These are phyloP conservation scores for Yarrowia sp. DNA, from an alignment of 805 yeast species.

Conservation along the genomic window DNA sequence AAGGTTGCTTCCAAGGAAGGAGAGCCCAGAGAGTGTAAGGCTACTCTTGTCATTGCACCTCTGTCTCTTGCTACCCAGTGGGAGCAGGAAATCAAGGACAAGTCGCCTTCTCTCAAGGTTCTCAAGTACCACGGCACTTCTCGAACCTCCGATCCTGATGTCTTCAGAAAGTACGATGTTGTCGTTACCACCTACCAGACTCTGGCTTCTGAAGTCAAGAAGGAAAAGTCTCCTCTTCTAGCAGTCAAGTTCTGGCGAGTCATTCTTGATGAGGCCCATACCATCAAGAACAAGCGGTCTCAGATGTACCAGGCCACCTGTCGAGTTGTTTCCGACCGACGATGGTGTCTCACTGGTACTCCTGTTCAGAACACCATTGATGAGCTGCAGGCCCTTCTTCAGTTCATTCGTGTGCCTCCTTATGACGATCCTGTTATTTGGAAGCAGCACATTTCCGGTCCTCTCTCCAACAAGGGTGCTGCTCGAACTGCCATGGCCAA, in stretches of 20 bases:
- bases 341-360: conserved; percentile 66
- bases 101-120: conserved; percentile 10
- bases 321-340: conserved; percentile 43
- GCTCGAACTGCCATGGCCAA: conserved; percentile 30
- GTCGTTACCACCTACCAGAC: conserved; percentile 22
- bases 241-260: conserved; percentile 41
- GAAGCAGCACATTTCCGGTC: conserved; percentile 35
- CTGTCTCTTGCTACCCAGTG: conserved; percentile 47
- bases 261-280: conserved; percentile 66
- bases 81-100: conserved; percentile 40
- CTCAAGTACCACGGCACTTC: conserved; percentile 36
- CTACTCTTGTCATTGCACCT: conserved; percentile 46
- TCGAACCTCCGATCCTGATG: conserved; percentile 34
- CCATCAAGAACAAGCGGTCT: conserved; percentile 53
- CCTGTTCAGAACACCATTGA: conserved; percentile 58
- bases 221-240: conserved; percentile 9
- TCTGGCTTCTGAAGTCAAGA: conserved; percentile 7
- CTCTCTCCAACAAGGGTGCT: conserved; percentile 31
- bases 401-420: conserved; percentile 39
- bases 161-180: conserved; percentile 44
- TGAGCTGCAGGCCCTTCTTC: conserved; percentile 53
- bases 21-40: conserved; percentile 9
- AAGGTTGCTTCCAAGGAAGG: conserved; percentile 1
- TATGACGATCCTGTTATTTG: conserved; percentile 30
- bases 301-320: conserved; percentile 49